Base-by-base conservation (phyloP, 106 monocot species). In the Vanilla planifolia region DNA sequence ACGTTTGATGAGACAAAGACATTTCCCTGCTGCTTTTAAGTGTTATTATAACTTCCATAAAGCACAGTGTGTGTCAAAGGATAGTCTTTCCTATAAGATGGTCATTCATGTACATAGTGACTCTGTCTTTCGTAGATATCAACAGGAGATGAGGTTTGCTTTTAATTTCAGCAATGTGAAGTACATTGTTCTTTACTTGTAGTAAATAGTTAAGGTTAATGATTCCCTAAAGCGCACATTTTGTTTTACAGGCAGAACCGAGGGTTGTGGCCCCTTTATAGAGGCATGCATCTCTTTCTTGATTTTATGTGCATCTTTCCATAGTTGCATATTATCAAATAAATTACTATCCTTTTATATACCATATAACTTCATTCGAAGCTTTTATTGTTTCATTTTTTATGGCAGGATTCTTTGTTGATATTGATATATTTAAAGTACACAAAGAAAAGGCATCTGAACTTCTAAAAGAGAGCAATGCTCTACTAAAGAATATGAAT, bases 71-170 rank as follows among this genome's bases (percentile, higher is more conserved):
- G n/a, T 86, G 21, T 79, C 91, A 41, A 72, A 47, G 43, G 76
- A 88, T 42, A 74, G 75, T 73, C 68, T 98, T 55, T 65, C 82
- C 52, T 91, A 77, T 67, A 98, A 77, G 57, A 91, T 98, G 91
- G 96, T 98, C 67, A 88, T 98, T 46, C 96, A 98, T 75, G 87
- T 98, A 26, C 84, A 82, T 42, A 91, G 61, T 69, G 96, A 98
- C 75, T 79, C 79, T 55, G 96, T 79, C 66, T 98, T 98, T 59
- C 81, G 96, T 19, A 67, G 87, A 26, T 98, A 98, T 70, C 96
- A 91, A 59, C 84, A 92, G 64, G 96, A 98, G 65, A 98, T 98
- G 88, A 91, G 88, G 96, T 88, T 13, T 62, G 64, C 25, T 48
- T 59, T 29, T 27, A 33, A 21, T 3, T 33, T 43, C n/a, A 33